Conservation (phyloP, 1,139 yeast species). For the Candida tunisiensis region DNA sequence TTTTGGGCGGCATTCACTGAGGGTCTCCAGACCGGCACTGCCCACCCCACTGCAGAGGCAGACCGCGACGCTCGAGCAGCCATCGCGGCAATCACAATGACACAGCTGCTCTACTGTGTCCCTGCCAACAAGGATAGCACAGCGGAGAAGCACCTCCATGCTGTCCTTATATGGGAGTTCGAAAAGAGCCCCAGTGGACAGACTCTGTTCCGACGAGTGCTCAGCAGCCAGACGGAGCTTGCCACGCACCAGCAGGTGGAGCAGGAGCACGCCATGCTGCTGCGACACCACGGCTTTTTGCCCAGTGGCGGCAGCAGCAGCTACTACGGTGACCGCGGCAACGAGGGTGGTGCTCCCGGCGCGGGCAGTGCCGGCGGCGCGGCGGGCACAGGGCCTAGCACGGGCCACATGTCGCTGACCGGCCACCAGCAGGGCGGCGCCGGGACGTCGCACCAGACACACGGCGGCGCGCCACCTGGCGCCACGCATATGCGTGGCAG, state of each 20-base stretch:
- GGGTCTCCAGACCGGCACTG: constrained; percentile 13
- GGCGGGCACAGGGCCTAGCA: no score
- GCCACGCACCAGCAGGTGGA: constrained; percentile 1
- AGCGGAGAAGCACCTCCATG: constrained; percentile 8
- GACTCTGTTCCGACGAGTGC: constrained; percentile 17
- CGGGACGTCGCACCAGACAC: no score
- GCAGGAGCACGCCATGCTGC: not conserved
- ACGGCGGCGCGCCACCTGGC: no score
- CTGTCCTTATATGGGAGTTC: constrained; percentile 19
- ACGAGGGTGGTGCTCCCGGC: no score
- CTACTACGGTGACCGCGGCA: no score
- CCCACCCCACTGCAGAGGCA: constrained; percentile 4
- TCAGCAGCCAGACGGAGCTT: constrained; percentile 4
- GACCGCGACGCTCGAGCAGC: constrained; percentile 15
- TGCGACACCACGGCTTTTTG: not conserved
- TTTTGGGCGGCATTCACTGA: constrained; percentile 23
- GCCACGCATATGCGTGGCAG: no score
- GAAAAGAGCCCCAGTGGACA: no score
- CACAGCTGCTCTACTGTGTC: constrained; percentile 15
- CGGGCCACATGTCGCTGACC: no score
- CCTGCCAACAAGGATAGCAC: constrained; percentile 4
- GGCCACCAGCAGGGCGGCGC: no score
- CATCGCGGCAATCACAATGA: constrained; percentile 18
- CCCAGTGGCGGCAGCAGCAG: not conserved
- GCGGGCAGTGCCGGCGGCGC: no score